Evolutionary conservation across 192 early-diverging fungal species (phyloP), one percentile per base, ranked within the genome.

Genomic region (Rhizoclosmatium sp.): DNA sequence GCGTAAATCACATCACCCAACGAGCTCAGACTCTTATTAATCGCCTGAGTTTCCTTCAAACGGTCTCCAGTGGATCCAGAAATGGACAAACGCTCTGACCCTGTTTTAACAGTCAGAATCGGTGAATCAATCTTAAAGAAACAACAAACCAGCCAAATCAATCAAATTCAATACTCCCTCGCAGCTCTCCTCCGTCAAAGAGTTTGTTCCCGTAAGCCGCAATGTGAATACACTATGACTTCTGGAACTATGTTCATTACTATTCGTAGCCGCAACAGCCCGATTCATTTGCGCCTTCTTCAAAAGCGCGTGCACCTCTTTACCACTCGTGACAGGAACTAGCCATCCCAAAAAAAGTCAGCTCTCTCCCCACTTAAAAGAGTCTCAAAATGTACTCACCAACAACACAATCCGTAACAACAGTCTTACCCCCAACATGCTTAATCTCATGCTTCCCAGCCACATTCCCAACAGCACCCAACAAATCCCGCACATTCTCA

Each of bases 211-310:
- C 4, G 83, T 82, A 2, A 99, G 81, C 5, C 88, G 84, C 40
- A 99, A 87, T 10, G 94, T 95, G 83, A 99, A 99, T 40, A 99
- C 95, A 80, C 93, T 93, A 83, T 99, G 98, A 61, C 92, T 94
- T 67, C 96, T 87, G 4, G 97, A 99, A 0, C 96, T 98, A 47
- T 94, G 87, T 76, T 96, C 94, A 85, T 99, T 99, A 84, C 93
- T 92, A 70, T 94, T 90, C 16, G 97, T 99, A 0, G 97, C 91
- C 14, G 94, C 96, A 0, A 96, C 95, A 4, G 96, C 93, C 64
- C 97, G 93, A 84, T 96, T 94, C 41, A 92, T 86, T 9, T 89
- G 88, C 0, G 96, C 97, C 64, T 89, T 90, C 39, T 87, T 85
- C 31, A 99, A 78, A 71, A 97, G 82, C 45, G 81, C 80, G 54